Percentiles rank a stretch among this genome's conserved stretches.
Evolutionary conservation across 805 yeast genomes (phyloP).

Genomic region (Pichia manshurica): DNA sequence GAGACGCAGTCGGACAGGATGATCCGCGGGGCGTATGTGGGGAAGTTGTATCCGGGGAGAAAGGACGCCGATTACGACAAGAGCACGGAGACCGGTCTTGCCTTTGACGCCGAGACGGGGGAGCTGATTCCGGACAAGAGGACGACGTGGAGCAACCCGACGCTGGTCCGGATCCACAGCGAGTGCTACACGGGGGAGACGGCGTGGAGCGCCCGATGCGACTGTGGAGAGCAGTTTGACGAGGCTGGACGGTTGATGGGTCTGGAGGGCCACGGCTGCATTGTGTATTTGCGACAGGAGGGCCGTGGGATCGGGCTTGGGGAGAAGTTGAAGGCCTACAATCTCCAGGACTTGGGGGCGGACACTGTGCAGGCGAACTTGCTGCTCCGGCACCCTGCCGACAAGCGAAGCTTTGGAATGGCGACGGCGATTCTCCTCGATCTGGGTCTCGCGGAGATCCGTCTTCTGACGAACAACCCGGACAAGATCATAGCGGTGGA

Average conservation of each 20-base stretch:
- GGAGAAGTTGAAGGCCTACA: conserved; percentile 93
- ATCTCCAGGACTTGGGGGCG: conserved; percentile 95
- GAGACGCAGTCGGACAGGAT: conserved; percentile 90
- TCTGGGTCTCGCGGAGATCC: conserved; percentile 64
- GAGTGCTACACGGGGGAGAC: conserved; percentile 99
- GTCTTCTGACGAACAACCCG: conserved; percentile 88
- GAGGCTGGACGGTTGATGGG: conserved; percentile 97
- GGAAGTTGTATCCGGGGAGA: conserved; percentile 85
- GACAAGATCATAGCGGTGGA: conserved; percentile 94
- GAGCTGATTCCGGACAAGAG: conserved; percentile 29
- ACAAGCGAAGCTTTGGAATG: conserved; percentile 86
- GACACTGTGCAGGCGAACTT: conserved; percentile 97
- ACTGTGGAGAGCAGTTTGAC: conserved; percentile 98
- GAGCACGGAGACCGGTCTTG: conserved; percentile 31
- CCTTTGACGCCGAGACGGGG: conserved; percentile 37
- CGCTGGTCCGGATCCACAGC: conserved; percentile 84
- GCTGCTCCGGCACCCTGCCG: conserved; percentile 93
- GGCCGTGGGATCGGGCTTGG: conserved; percentile 99
- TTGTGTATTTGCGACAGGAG: conserved; percentile 93
- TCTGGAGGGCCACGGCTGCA: conserved; percentile 79
- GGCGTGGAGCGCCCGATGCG: conserved; percentile 98
- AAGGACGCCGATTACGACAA: conserved; percentile 59
- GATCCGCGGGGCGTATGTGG: conserved; percentile 98
- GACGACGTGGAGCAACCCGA: conserved; percentile 34
- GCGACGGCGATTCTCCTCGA: conserved; percentile 92